A percentile compares a stretch with the other conserved stretches of the same genome.
Evolutionary conservation across 2,329 filamentous ascomycete genomes (phyloP).

Genomic region (Didymella segeticola): DNA sequence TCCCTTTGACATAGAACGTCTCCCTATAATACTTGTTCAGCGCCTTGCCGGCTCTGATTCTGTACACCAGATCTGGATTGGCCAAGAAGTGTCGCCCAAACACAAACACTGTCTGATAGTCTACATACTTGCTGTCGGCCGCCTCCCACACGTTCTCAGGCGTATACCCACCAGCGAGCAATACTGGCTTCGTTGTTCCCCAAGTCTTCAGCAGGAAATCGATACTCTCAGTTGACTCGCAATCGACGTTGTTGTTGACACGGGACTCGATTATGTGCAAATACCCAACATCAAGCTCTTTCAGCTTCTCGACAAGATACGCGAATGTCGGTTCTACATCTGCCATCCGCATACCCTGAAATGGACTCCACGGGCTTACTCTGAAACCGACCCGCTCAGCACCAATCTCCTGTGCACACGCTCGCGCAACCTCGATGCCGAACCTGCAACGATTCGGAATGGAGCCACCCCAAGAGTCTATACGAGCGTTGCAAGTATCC

Average conservation of each 20-base stretch:
- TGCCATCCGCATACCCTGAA: constrained; percentile 68
- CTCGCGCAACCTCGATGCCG: constrained; percentile 59
- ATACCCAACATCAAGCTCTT: constrained; percentile 58
- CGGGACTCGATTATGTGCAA: constrained; percentile 63
- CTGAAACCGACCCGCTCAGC: constrained; percentile 63
- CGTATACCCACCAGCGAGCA: constrained; percentile 49
- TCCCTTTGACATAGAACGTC: constrained; percentile 10
- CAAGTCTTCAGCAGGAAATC: constrained; percentile 26
- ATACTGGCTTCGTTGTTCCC: constrained; percentile 29
- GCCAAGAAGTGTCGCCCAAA: constrained; percentile 54
- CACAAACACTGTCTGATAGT: constrained; percentile 49
- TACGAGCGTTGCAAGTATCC: constrained; percentile 61
- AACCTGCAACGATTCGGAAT: constrained; percentile 60
- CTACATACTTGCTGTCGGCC: constrained; percentile 46
- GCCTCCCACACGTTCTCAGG: constrained; percentile 39
- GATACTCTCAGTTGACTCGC: constrained; percentile 27
- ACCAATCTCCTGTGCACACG: constrained; percentile 59
- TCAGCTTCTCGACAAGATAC: constrained; percentile 60
- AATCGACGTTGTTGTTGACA: constrained; percentile 53
- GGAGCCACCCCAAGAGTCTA: constrained; percentile 55
- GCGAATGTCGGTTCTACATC: constrained; percentile 69
- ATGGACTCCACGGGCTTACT: constrained; percentile 65
- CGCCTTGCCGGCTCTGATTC: not conserved
- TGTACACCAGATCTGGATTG: constrained; percentile 47
- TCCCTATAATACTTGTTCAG: constrained; percentile 7